Percentiles rank a stretch among this genome's conserved stretches.
Evolutionary conservation across 2,329 filamentous ascomycete species (phyloP).

Genomic region (Fusarium tupiense): DNA sequence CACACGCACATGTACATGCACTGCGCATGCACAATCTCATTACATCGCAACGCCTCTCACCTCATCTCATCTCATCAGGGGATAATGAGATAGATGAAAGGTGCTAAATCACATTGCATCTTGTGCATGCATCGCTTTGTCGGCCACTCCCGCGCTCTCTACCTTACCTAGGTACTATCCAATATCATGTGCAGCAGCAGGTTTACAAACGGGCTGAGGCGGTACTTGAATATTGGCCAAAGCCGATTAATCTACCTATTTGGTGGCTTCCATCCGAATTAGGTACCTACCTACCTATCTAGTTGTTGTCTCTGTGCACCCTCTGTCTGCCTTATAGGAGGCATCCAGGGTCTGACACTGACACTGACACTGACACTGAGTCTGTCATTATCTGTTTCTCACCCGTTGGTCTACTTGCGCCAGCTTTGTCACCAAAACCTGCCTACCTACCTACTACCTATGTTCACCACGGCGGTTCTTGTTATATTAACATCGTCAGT

Average conservation of each 20-base stretch:
- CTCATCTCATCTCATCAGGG: background rate
- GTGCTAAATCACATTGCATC: slow-evolving; percentile 38
- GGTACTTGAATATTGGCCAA: slow-evolving; percentile 12
- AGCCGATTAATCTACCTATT: background rate
- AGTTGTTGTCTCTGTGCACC: slow-evolving; percentile 15
- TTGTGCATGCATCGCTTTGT: slow-evolving; percentile 37
- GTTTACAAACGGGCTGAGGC: slow-evolving; percentile 23
- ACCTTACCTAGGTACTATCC: background rate
- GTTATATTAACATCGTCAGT: background rate
- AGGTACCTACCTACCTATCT: background rate
- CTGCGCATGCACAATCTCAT: slow-evolving; percentile 8
- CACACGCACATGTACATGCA: slow-evolving; percentile 21
- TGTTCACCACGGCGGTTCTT: background rate
- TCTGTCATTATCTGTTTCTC: background rate
- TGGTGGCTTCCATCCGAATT: slow-evolving; percentile 8
- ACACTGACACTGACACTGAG: slow-evolving; percentile 1
- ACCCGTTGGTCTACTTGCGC: background rate
- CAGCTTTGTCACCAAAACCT: background rate
- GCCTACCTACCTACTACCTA: background rate
- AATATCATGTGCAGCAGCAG: slow-evolving; percentile 18
- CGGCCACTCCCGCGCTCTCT: slow-evolving; percentile 37
- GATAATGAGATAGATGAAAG: slow-evolving; percentile 20
- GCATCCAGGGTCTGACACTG: slow-evolving; percentile 23
- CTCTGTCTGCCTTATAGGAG: slow-evolving; percentile 7
- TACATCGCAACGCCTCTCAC: background rate